Evolutionary conservation across 2,329 filamentous ascomycete species (phyloP), one percentile per base, ranked within the genome.

Genomic region (Tolypocladium pustulatum): DNA sequence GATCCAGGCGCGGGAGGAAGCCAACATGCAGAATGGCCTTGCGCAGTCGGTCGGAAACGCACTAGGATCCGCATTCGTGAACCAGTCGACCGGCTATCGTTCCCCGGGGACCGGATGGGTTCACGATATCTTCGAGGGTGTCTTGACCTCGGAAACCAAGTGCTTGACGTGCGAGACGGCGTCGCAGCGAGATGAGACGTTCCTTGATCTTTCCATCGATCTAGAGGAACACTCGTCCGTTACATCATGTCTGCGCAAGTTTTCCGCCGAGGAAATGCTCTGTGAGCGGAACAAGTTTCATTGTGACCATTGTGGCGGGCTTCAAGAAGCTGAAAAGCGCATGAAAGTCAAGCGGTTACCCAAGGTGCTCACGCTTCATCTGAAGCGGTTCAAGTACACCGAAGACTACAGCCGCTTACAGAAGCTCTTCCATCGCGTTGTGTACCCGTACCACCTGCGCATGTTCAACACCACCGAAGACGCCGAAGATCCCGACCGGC

Each of bases 231-330:
- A 97, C 71, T 92, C 92, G 0, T 99, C 94, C 0, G 94, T 99
- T 4, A 97, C 94, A 3, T 93, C 94, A 32, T 99, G 94, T 71
- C 75, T 99, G 63, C 84, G 90, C 60, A 96, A 97, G 67, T 99
- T 99, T 68, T 99, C 94, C 0, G 91, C 94, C 53, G 94, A 97
- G 68, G 94, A 99, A 73, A 97, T 97, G 91, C 81, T 99, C 59
- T 97, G 94, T 69, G 94, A 99, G 75, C 84, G 92, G 61, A 97
- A 99, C 78, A 99, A 99, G 71, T 99, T 99, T 65, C 93, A 99
- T 70, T 99, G 94, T 75, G 94, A 99, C 71, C 92, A 92, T 66
- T 99, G 94, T 66, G 94, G 94, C 57, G 94, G 94, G 3, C 77
- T 99, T 58, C 94, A 99, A 73, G 94, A 99, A 75, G 94, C 94